Evolutionary conservation across 441 rosid genomes (phyloP), one percentile per base, ranked within the genome.

Genomic region (Brassica balearica): DNA sequence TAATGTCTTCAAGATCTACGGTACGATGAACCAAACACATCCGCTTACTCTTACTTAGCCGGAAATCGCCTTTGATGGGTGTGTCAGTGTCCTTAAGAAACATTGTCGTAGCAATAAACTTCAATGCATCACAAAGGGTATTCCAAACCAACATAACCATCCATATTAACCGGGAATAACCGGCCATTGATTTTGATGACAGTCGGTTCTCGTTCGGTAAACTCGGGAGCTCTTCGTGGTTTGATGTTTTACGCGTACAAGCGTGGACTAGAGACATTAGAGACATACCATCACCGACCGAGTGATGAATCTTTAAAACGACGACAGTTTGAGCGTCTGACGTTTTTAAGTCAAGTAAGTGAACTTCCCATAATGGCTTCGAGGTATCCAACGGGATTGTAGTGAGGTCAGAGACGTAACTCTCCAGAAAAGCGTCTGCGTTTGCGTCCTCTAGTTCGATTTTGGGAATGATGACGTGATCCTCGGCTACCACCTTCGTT

Each of bases 291-390:
- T 87, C 85, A 3, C 90, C 85, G 0, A 87, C 23, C 0, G 86
- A 85, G 71, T 87, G 88, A 75, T 84, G 88, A 38, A 84, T 56
- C 32, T 82, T 61, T 6, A 84, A 64, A 29, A 87, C 43, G 46
- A 65, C 72, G 0, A 85, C 51, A 1, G 84, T 79, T 58, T 87
- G 78, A 7, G 86, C 86, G 23, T 85, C 77, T 0, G 76, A 77
- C n/a, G 81, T 82, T 27, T 15, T 77, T n/a, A 87, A 68, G 66
- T 84, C 83, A 14, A 84, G 80, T 34, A 85, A 4, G 66, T 84
- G 90, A 38, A 82, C 12, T 34, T 87, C 87, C 87, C 87, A 85
- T 14, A 84, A 70, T 8, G 88, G 89, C 48, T 76, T 82, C n/a
- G 89, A 81, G 5, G 67, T 1, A 75, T 86, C 85, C 41, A 85